phyloP scores from a whole-genome alignment of 805 yeast species.

The Pichia kluyveri region DNA sequence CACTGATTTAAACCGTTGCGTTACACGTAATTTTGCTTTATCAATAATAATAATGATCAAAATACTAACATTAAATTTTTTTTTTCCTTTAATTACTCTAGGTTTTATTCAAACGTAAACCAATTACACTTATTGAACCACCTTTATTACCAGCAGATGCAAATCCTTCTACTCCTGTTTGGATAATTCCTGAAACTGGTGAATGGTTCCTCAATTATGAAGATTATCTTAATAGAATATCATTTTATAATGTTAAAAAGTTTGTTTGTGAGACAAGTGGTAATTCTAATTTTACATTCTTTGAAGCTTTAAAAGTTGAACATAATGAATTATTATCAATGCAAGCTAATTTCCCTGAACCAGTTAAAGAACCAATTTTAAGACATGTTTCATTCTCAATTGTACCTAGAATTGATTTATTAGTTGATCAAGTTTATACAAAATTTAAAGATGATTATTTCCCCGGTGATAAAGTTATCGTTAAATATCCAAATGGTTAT shows the following conservation, averaged over 20 bases:
- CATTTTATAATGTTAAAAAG: conserved; percentile 63
- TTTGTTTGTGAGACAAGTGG: conserved; percentile 97
- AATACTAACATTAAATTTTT: not conserved
- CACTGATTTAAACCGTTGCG: too few species aligned
- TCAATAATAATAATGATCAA: not conserved
- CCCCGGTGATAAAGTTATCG: conserved; percentile 80
- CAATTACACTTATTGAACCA: conserved; percentile 51
- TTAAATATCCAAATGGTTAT: conserved; percentile 35
- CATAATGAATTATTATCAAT: conserved; percentile 52
- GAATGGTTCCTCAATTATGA: conserved; percentile 83
- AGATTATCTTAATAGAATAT: conserved; percentile 62
- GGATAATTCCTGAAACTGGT: conserved; percentile 74
- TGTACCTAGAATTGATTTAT: conserved; percentile 70
- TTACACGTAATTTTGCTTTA: too few species aligned
- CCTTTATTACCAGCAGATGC: conserved; percentile 45
- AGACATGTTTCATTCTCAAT: conserved; percentile 75
- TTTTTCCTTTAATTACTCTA: conserved; percentile 14
- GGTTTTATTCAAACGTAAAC: conserved; percentile 74
- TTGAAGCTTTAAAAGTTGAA: conserved; percentile 81
- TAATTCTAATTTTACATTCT: conserved; percentile 80
- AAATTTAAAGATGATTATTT: conserved; percentile 74
- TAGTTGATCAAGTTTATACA: conserved; percentile 80
- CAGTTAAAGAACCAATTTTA: conserved; percentile 86
- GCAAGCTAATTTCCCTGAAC: conserved; percentile 80
- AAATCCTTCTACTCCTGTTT: conserved; percentile 52